phyloP scores from a whole-genome alignment of 1,284 basidiomycete species.

The Apiotrichum veenhuisii region DNA sequence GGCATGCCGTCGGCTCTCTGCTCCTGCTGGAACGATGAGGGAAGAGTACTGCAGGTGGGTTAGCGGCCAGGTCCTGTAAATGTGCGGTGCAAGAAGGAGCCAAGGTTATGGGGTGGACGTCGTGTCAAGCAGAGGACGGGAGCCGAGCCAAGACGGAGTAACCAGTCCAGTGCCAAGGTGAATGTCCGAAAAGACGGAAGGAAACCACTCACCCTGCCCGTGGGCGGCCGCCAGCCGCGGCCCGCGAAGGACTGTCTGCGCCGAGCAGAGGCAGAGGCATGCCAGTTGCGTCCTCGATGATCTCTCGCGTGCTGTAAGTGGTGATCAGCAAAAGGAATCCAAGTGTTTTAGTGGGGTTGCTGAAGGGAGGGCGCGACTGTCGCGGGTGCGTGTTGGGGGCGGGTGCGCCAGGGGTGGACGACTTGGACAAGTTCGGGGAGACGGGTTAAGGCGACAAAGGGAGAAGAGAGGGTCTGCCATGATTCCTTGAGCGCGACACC shows the following conservation, averaged over 20 bases:
- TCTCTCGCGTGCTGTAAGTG: constrained; percentile 65
- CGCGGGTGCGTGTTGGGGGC: not conserved
- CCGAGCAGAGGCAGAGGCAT: constrained; percentile 58
- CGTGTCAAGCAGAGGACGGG: no score
- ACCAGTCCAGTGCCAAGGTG: no score
- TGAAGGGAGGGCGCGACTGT: not conserved
- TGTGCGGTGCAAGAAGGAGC: no score
- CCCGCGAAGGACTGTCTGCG: constrained; percentile 52
- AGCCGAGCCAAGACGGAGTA: no score
- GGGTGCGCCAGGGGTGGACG: not conserved
- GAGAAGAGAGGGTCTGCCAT: no score
- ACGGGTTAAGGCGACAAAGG: not conserved
- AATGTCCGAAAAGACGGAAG: not conserved
- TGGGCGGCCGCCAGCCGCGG: constrained; percentile 39
- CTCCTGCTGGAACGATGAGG: constrained; percentile 43
- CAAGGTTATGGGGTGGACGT: no score
- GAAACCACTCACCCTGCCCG: constrained; percentile 44
- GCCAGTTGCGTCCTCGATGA: constrained; percentile 66
- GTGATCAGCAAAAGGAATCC: not conserved
- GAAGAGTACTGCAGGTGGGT: constrained; percentile 41
- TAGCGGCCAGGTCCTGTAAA: no score
- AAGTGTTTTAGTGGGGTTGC: not conserved
- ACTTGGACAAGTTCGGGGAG: not conserved
- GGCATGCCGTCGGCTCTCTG: constrained; percentile 21
- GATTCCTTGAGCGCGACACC: no score